Base-by-base conservation (phyloP, 2,329 filamentous ascomycete genomes). In the Fonsecaea multimorphosa region DNA sequence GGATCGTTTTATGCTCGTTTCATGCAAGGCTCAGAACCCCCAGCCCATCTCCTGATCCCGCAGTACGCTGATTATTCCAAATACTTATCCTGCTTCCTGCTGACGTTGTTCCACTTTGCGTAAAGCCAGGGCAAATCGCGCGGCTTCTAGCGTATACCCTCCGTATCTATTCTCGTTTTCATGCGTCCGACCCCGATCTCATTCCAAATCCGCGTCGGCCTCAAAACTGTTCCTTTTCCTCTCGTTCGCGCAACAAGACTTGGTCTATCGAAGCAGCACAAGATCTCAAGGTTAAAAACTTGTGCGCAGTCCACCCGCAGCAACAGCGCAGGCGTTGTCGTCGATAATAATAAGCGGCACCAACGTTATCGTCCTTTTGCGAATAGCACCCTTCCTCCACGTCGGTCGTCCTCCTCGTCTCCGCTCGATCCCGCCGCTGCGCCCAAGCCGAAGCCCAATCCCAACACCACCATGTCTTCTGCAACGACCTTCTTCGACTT, bases 401-500 rank as follows among this genome's bases (percentile, higher is more conserved):
- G n/a, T n/a, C n/a, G 29, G 12, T 38, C 58, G 31, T 54, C 44
- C 46, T 5, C 44, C 11, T 19, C 19, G 7, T 5, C 44, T 24
- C 44, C 19, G 7, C n/a, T 1, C 44, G n/a, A 4, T 31, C 22
- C 58, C 14, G 32, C 60, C 22, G n/a, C 36, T 22, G 14, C 59
- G 36, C 51, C 53, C n/a, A n/a, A n/a, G n/a, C n/a, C n/a, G n/a
- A n/a, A n/a, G n/a, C n/a, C n/a, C n/a, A n/a, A n/a, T n/a, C n/a
- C n/a, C n/a, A n/a, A n/a, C n/a, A n/a, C n/a, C 53, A 77, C 74
- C 71, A 91, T 91, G 89, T 81, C 89, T 31, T 89, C 88, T 62
- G 88, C 88, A 72, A 89, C 88, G 22, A 83, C 77, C 63, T 92
- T 96, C 78, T 95, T 90, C 84, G 90, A 93, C 77, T 96, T 96